phyloP scores from a whole-genome alignment of 2,329 filamentous ascomycete species.

The Pseudogymnoascus sp. region DNA sequence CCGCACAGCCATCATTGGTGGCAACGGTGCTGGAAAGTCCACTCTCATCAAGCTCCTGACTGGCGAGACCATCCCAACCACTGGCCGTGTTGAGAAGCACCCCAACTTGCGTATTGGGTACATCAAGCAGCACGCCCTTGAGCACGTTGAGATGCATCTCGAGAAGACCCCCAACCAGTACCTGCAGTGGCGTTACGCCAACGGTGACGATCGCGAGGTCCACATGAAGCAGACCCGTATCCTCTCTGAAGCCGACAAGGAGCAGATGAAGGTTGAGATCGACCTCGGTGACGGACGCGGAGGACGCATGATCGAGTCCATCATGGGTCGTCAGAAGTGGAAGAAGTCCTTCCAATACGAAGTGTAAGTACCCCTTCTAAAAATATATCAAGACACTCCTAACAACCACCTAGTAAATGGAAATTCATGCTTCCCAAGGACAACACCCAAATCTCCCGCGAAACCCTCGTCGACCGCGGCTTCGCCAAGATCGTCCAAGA shows the following conservation, averaged over 20 bases:
- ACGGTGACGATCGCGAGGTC: constrained; percentile 94
- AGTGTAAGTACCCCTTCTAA: constrained; percentile 48
- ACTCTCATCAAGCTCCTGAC: constrained; percentile 97
- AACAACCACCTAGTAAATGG: constrained; percentile 66
- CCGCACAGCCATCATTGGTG: constrained; percentile 90
- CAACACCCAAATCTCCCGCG: constrained; percentile 88
- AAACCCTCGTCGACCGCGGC: constrained; percentile 77
- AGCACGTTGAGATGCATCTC: constrained; percentile 98
- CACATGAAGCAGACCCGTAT: constrained; percentile 95
- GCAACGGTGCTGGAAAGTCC: constrained; percentile 96
- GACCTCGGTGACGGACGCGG: constrained; percentile 79
- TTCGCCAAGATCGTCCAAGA: constrained; percentile 94
- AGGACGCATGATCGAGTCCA: constrained; percentile 67
- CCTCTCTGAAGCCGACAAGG: constrained; percentile 74
- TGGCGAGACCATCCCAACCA: constrained; percentile 77
- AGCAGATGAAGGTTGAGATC: constrained; percentile 85
- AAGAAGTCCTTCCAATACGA: constrained; percentile 99
- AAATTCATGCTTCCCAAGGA: constrained; percentile 77
- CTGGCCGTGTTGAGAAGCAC: constrained; percentile 91
- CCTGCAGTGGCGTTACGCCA: constrained; percentile 94
- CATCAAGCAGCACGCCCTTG: constrained; percentile 97
- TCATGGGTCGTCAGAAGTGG: constrained; percentile 95
- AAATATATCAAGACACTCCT: constrained; percentile 16
- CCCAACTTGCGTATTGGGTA: constrained; percentile 98
- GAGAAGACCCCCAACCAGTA: constrained; percentile 99